phyloP scores from a whole-genome alignment of 768 basidiomycete genomes.

The Rhizopogon roseolus region DNA sequence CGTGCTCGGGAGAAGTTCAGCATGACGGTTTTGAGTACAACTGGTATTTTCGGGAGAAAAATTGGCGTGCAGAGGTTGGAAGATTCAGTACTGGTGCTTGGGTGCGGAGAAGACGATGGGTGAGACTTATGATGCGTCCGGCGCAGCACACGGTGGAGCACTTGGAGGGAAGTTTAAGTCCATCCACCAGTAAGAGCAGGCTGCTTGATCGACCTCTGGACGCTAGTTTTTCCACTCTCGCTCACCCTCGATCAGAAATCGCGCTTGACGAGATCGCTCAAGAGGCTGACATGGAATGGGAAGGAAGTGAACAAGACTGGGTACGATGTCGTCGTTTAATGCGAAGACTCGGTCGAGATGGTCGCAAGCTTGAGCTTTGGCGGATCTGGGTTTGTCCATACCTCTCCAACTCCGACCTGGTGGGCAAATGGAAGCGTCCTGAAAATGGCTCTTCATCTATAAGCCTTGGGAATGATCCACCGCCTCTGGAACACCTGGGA shows the following conservation, averaged over 20 bases:
- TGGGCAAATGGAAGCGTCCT: slow-evolving; percentile 42
- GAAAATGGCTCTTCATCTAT: slow-evolving; percentile 28
- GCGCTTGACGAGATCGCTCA: slow-evolving; percentile 10
- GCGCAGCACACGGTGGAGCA: slow-evolving; percentile 22
- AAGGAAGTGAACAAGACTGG: slow-evolving; percentile 58
- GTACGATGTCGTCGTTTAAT: slow-evolving; percentile 47
- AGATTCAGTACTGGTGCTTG: slow-evolving; percentile 59
- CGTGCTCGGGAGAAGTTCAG: slow-evolving; percentile 67
- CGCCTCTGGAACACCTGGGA: slow-evolving; percentile 40
- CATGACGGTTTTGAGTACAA: slow-evolving; percentile 87
- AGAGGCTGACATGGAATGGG: slow-evolving; percentile 45
- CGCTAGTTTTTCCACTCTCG: slow-evolving; percentile 21
- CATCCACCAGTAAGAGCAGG: slow-evolving; percentile 10
- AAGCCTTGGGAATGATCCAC: slow-evolving; percentile 10
- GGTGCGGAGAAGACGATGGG: slow-evolving; percentile 79
- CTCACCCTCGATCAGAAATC: slow-evolving; percentile 21
- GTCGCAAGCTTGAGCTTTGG: slow-evolving; percentile 76
- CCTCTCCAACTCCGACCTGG: slow-evolving; percentile 12
- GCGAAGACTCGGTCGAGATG: slow-evolving; percentile 54
- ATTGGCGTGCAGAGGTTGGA: slow-evolving; percentile 66
- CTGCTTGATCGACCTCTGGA: slow-evolving; percentile 14
- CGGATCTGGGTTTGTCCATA: slow-evolving; percentile 56
- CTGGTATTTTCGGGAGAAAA: slow-evolving; percentile 60
- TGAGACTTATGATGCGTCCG: slow-evolving; percentile 79
- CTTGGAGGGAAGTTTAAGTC: not conserved